Evolutionary conservation across 2,329 filamentous ascomycete genomes (phyloP), one percentile per base, ranked within the genome.

Genomic region (Fusarium paranaense): DNA sequence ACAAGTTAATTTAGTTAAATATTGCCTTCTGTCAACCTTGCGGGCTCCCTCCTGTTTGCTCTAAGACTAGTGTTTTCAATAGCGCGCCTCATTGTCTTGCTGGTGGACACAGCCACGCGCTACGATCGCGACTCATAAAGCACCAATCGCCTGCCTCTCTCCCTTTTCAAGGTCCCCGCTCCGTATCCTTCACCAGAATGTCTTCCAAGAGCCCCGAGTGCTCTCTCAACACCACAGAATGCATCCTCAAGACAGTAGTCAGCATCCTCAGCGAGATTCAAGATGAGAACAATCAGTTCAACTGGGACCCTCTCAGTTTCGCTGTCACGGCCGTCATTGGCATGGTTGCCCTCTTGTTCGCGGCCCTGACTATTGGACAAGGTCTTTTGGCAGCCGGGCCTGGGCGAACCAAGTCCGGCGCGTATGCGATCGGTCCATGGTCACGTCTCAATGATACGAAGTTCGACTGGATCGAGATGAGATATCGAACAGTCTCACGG

Each of bases 231-330:
- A 33, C 58, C 4, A 60, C 38, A 22, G 58, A 60, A n/a, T 60
- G 58, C 9, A 60, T 60, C 35, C 35, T 60, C 6, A 16, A 45
- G 58, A 33, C 58, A 2, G 35, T 60, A 1, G n/a, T 11, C n/a
- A 60, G 58, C n/a, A 60, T 60, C 58, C 58, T 60, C 38, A 60
- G 38, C 35, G 58, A 60, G 38, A 45, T 60, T 5, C 38, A 60
- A n/a, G n/a, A 60, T 20, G 25, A 33, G 18, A 60, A 60, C 13
- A 27, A 35, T n/a, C 87, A 45, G 56, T 69, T 14, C 52, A 75
- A 25, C 69, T 66, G 61, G 70, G 64, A 72, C 18, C 66, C 66
- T 20, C 38, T 64, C 37, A 66, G 22, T 16, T 69, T 72, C 18
- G 50, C 40, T 6, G 50, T 54, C 32, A 72, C 66, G 4, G 22